A percentile compares a stretch with the other conserved stretches of the same genome.
Evolutionary conservation across 257 asterid genomes (phyloP).

Genomic region (Phtheirospermum japonicum): DNA sequence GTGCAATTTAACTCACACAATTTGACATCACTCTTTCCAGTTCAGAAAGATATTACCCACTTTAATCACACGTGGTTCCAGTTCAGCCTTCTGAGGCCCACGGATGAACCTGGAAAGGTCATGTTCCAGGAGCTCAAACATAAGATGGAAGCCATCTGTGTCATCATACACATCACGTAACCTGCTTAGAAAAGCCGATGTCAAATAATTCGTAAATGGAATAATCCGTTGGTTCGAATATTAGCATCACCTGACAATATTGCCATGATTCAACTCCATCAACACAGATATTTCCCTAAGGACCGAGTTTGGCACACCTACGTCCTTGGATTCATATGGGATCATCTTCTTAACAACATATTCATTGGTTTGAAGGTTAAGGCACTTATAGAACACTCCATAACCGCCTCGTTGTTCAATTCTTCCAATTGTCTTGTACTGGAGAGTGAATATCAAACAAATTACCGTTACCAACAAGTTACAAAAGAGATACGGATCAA

Average conservation of each 20-base stretch:
- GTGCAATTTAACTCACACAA: background rate
- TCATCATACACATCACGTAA: background rate
- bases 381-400: background rate
- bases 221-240: background rate
- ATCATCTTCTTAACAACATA: conserved; percentile 11
- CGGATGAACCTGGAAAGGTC: conserved; percentile 2
- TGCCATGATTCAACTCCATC: conserved; percentile 13
- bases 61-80: conserved; percentile 1
- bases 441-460: background rate
- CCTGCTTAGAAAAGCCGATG: conserved; percentile 10
- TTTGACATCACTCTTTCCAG: background rate
- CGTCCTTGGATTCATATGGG: background rate
- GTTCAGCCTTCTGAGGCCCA: background rate
- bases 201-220: conserved; percentile 1
- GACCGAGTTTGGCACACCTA: conserved; percentile 6
- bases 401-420: background rate
- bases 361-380: background rate
- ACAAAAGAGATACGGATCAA: background rate
- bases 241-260: conserved; percentile 17
- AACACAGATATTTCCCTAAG: conserved; percentile 13
- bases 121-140: conserved; percentile 9
- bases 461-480: background rate
- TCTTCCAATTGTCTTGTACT: background rate
- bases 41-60: conserved; percentile 15
- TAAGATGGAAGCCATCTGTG: background rate